Conservation (phyloP, 202 grass and related monocot species). For the Saccharum hybrid region DNA sequence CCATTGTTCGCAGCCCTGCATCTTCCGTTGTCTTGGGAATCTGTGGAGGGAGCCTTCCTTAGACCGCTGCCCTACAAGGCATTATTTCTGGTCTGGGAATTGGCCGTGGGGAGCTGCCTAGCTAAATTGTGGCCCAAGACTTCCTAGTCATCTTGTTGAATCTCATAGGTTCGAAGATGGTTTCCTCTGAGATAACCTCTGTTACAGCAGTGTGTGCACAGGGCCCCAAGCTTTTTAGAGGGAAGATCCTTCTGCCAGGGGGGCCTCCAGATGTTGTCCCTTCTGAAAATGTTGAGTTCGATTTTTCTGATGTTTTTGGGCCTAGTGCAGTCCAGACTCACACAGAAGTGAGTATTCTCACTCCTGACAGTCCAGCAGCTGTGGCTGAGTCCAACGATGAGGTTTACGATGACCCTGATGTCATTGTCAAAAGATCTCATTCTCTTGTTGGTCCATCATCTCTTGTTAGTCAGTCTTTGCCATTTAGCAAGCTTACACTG, state of each 20-base stretch:
- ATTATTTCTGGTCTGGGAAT: constrained; percentile 45
- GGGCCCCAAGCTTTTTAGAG: constrained; percentile 57
- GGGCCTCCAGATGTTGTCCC: constrained; percentile 74
- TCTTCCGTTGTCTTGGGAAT: constrained; percentile 75
- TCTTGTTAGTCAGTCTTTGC: constrained; percentile 73
- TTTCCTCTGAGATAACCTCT: constrained; percentile 68
- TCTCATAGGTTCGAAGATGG: constrained; percentile 62
- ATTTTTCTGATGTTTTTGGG: constrained; percentile 96
- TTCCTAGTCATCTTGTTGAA: constrained; percentile 26
- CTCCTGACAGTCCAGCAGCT: constrained; percentile 59
- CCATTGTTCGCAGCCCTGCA: constrained; percentile 85
- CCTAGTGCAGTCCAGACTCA: constrained; percentile 64
- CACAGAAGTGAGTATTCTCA: constrained; percentile 51
- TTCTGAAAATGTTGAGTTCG: constrained; percentile 86
- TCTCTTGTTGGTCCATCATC: constrained; percentile 86
- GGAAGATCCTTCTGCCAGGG: constrained; percentile 79
- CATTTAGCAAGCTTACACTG: constrained; percentile 75
- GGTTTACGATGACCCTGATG: constrained; percentile 72
- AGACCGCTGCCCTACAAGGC: constrained; percentile 32
- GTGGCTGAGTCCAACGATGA: constrained; percentile 59
- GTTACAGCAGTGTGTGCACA: constrained; percentile 50
- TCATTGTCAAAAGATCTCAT: constrained; percentile 86
- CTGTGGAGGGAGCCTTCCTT: constrained; percentile 54
- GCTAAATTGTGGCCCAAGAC: constrained; percentile 26
- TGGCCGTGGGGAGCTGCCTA: constrained; percentile 28